Evolutionary conservation across 2,329 filamentous ascomycete genomes (phyloP), one percentile per base, ranked within the genome.

Genomic region (Sporothrix dimorphospora): DNA sequence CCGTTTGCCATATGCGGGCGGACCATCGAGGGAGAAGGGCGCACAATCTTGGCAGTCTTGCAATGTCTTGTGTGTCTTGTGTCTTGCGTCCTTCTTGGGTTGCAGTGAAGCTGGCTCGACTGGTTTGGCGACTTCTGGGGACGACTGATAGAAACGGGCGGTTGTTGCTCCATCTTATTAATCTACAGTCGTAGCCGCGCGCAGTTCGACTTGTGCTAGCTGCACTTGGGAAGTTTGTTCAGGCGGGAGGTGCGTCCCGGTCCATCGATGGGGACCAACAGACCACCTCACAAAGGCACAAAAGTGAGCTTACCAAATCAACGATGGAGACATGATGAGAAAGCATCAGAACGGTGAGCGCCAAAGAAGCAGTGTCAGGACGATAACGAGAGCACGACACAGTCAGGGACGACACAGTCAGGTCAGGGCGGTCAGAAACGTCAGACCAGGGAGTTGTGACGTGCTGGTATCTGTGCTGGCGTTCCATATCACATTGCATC

Each of bases 161-260:
- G 68, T 67, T 67, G 11, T 72, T 72, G 38, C n/a, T 57, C 71
- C 71, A 70, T 72, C 71, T 70, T 72, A 71, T 40, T 16, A 24
- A 45, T 30, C 2, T 3, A 47, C 0, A 24, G 19, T 53, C 6
- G 8, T 24, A 9, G n/a, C n/a, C 9, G 49, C 49, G n/a, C 24
- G n/a, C 14, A 47, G 12, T 5, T 47, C 14, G 42, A 14, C 7
- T 21, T 55, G 24, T 12, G 30, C 51, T 53, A 53, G 49, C 3
- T 53, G 47, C 47, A 8, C 24, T 55, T n/a, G n/a, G n/a, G n/a
- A n/a, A n/a, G n/a, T n/a, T n/a, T n/a, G n/a, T n/a, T n/a, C n/a
- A n/a, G n/a, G n/a, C n/a, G n/a, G n/a, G n/a, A n/a, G n/a, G n/a
- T n/a, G n/a, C n/a, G n/a, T n/a, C n/a, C n/a, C n/a, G n/a, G n/a